Percentiles rank a stretch among this genome's conserved stretches.
phyloP scores from a whole-genome alignment of 441 rosid species.

The Melastoma candidum region DNA sequence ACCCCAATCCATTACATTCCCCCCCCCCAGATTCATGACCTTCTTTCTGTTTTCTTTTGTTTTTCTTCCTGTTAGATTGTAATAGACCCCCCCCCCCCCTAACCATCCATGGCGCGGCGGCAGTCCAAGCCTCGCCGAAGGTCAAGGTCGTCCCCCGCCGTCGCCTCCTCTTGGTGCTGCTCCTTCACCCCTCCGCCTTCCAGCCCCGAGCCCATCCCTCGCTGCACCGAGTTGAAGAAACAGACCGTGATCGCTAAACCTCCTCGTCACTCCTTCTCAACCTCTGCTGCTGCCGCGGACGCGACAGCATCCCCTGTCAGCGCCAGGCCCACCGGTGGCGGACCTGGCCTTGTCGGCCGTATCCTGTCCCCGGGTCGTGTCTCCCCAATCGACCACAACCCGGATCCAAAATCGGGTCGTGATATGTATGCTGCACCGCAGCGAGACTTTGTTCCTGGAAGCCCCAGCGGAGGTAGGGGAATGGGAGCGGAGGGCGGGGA shows the following conservation, averaged over 20 bases:
- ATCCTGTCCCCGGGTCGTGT: constrained; percentile 89
- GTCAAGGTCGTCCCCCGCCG: constrained; percentile 15
- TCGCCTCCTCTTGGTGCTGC: constrained; percentile 71
- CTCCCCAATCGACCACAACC: constrained; percentile 65
- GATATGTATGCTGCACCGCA: constrained; percentile 23
- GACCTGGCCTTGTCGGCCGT: constrained; percentile 46
- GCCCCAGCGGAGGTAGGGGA: constrained; percentile 29
- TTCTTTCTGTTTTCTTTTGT: too few relatives aligned
- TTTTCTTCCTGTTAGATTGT: too few relatives aligned
- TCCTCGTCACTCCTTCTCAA: constrained; percentile 21
- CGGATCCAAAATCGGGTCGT: too few relatives aligned
- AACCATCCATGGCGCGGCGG: constrained; percentile 13
- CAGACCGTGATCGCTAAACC: constrained; percentile 1
- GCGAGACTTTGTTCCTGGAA: constrained; percentile 19
- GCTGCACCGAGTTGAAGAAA: constrained; percentile 15
- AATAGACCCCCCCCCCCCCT: constrained; percentile 18
- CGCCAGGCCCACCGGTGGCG: constrained; percentile 40
- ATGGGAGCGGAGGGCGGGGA: constrained; percentile 18
- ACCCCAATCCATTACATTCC: too few relatives aligned
- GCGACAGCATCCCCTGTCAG: constrained; percentile 56
- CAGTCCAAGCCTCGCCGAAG: constrained; percentile 7
- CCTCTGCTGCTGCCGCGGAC: constrained; percentile 22
- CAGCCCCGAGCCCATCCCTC: constrained; percentile 47
- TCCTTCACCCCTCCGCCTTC: constrained; percentile 56
- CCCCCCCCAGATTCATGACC: too few relatives aligned